Conservation (phyloP, 805 yeast genomes). For the Ogataea saltuana region DNA sequence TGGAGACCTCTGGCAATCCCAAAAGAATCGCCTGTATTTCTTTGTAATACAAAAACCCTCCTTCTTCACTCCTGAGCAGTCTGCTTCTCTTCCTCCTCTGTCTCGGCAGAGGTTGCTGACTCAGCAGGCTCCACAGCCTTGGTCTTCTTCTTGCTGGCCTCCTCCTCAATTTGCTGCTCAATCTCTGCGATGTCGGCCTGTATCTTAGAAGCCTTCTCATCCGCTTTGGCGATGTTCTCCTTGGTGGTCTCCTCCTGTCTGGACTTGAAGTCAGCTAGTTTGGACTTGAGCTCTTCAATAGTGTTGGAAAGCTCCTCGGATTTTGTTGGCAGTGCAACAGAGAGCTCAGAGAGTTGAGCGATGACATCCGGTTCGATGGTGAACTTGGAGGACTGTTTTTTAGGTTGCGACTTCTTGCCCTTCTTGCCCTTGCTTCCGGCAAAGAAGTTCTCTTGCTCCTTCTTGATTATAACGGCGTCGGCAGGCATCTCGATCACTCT, state of each 20-base stretch:
- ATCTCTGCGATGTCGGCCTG: constrained; percentile 46
- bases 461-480: constrained; percentile 63
- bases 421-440: constrained; percentile 50
- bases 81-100: constrained; percentile 1
- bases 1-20: too few species aligned
- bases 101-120: constrained; percentile 10
- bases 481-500: constrained; percentile 64
- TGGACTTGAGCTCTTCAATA: constrained; percentile 65
- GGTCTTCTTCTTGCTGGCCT: constrained; percentile 15
- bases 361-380: constrained; percentile 80
- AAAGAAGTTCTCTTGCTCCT: constrained; percentile 59
- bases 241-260: constrained; percentile 82
- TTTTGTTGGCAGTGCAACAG: constrained; percentile 75
- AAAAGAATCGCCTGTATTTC: too few species aligned
- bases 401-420: constrained; percentile 49
- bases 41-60: too few species aligned
- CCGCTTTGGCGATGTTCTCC: constrained; percentile 71
- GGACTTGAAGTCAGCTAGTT: constrained; percentile 64
- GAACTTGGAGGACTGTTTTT: constrained; percentile 47
- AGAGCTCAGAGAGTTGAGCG: constrained; percentile 72
- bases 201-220: constrained; percentile 71
- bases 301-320: constrained; percentile 69
- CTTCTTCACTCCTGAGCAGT: too few species aligned
- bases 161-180: constrained; percentile 31
- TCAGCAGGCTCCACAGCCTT: constrained; percentile 14